A percentile compares a stretch with the other conserved stretches of the same genome.
phyloP scores from a whole-genome alignment of 1,284 basidiomycete species.

The Heterobasidion annosum region DNA sequence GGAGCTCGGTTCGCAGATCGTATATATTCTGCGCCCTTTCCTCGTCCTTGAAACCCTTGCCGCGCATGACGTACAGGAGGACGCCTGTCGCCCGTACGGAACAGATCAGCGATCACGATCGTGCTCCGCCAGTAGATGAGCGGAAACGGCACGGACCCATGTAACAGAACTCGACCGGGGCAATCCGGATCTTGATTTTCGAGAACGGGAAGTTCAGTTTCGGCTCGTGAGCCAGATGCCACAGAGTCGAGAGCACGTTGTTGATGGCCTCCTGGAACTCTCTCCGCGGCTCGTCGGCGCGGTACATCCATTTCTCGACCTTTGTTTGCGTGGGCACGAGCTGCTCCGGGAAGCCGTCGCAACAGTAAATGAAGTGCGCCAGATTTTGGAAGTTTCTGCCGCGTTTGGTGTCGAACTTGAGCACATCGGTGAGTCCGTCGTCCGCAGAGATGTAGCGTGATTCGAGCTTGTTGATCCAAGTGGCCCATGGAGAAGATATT shows the following conservation, averaged over 20 bases:
- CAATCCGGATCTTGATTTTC: conserved; percentile 45
- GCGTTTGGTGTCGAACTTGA: conserved; percentile 54
- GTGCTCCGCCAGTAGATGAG: background rate
- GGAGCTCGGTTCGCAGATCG: conserved; percentile 42
- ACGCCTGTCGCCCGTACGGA: conserved; percentile 32
- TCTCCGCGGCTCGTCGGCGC: conserved; percentile 31
- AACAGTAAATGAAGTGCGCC: conserved; percentile 55
- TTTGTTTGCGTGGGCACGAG: conserved; percentile 40
- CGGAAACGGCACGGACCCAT: conserved; percentile 35
- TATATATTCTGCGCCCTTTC: conserved; percentile 43
- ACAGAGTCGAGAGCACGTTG: conserved; percentile 40
- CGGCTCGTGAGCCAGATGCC: conserved; percentile 35
- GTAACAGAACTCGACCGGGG: conserved; percentile 70
- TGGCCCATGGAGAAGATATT: conserved; percentile 51
- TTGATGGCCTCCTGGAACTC: conserved; percentile 41
- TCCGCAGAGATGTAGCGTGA: conserved; percentile 38
- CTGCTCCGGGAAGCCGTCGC: conserved; percentile 40
- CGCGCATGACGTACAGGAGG: conserved; percentile 42
- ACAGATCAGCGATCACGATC: background rate
- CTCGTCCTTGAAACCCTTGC: conserved; percentile 18
- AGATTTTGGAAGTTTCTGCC: conserved; percentile 65
- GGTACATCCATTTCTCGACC: conserved; percentile 49
- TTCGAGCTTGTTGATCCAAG: conserved; percentile 47
- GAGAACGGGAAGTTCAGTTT: conserved; percentile 34
- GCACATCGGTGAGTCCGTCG: conserved; percentile 38